Conservation (phyloP, 2,329 filamentous ascomycete species). For the Alternaria metachromatica region DNA sequence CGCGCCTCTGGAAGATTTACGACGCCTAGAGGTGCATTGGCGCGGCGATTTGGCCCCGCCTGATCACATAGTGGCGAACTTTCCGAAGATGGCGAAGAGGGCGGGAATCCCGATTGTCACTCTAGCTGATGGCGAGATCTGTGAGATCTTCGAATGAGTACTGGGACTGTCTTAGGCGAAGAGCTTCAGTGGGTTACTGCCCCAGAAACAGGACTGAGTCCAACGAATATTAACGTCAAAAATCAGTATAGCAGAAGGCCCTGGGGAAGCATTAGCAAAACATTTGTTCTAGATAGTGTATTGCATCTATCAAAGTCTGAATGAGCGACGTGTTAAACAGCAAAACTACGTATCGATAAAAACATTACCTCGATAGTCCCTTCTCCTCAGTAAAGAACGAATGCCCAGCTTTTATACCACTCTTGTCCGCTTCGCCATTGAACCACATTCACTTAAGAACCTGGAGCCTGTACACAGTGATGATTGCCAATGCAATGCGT, state of each 20-base stretch:
- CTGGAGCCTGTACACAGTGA: slow-evolving; percentile 30
- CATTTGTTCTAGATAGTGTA: background rate
- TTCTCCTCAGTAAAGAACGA: background rate
- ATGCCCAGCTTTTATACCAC: background rate
- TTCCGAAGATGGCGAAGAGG: background rate
- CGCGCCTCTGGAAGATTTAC: background rate
- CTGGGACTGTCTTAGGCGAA: background rate
- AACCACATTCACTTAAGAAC: background rate
- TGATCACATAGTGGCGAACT: background rate
- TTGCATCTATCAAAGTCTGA: background rate
- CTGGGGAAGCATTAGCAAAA: no score
- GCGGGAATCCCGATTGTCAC: background rate
- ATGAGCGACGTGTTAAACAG: background rate
- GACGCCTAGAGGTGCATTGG: background rate
- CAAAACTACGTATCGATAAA: background rate
- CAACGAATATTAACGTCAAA: background rate
- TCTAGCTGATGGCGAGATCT: background rate
- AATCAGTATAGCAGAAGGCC: background rate
- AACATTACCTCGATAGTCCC: background rate
- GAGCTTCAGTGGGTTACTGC: background rate
- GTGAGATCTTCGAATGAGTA: background rate
- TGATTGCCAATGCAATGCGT: slow-evolving; percentile 39
- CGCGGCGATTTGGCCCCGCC: background rate
- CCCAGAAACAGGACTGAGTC: background rate
- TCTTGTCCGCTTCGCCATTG: background rate